Base-by-base conservation (phyloP, 1,284 basidiomycete species). In the Cerioporus squamosus region DNA sequence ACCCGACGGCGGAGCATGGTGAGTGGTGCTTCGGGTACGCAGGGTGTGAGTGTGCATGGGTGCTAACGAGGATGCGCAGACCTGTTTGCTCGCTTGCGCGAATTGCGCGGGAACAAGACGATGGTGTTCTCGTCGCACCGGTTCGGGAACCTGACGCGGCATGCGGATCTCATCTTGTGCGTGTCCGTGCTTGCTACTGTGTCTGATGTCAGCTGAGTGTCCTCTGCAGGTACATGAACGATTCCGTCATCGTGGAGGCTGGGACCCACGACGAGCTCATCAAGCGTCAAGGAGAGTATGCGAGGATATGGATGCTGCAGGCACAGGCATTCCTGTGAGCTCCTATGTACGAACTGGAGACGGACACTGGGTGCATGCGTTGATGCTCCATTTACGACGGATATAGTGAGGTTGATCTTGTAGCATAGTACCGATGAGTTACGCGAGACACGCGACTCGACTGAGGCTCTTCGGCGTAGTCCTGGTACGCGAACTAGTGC, bases 1-100 rank as follows among this genome's bases (percentile, higher is more conserved):
- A 91, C 69, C 89, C 90, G 3, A 81, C 79, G 9, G 88, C 88
- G 9, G 91, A 91, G 67, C 87, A 91, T 61, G 84, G 84, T 86
- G 49, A 22, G 40, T 20, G n/a, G n/a, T n/a, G n/a, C n/a, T n/a
- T n/a, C n/a, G n/a, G n/a, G n/a, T n/a, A n/a, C n/a, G n/a, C n/a
- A n/a, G n/a, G n/a, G n/a, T n/a, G n/a, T n/a, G n/a, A n/a, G n/a
- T n/a, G n/a, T n/a, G n/a, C n/a, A n/a, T n/a, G n/a, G n/a, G n/a
- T n/a, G n/a, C n/a, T n/a, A n/a, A n/a, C n/a, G n/a, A n/a, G n/a
- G n/a, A n/a, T n/a, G n/a, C n/a, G n/a, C 18, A 92, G 91, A 76
- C 54, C 72, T 88, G 0, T 87, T 88, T 65, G 73, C 79, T 0
- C 77, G 80, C 2, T 75, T 88, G 20, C 72, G 84, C 8, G 70